These are phyloP conservation scores for Serpula lacrymans DNA, from an alignment of 768 basidiomycete species.

Conservation along the genomic window DNA sequence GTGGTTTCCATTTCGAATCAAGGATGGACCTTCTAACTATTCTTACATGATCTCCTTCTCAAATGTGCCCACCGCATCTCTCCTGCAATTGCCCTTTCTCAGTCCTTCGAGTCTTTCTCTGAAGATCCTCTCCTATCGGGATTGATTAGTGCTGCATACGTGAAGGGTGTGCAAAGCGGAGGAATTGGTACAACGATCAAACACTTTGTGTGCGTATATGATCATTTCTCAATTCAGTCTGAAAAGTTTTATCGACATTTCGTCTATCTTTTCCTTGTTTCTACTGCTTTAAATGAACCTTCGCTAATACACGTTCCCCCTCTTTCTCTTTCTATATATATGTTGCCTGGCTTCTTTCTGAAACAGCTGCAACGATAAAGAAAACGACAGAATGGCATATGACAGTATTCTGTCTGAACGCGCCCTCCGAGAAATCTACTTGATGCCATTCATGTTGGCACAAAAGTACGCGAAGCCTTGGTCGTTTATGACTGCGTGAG, in stretches of 20 bases:
- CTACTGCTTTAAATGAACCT: neutral
- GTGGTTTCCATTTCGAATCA: slow-evolving; percentile 8
- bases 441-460: slow-evolving; percentile 60
- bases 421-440: slow-evolving; percentile 56
- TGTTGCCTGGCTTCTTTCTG: neutral
- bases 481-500: slow-evolving; percentile 61
- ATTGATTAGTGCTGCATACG: slow-evolving; percentile 63
- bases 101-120: slow-evolving; percentile 78
- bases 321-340: neutral
- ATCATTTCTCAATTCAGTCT: too few relatives aligned
- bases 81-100: slow-evolving; percentile 1
- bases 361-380: slow-evolving; percentile 75
- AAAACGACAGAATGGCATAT: slow-evolving; percentile 68
- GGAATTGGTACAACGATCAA: slow-evolving; percentile 79
- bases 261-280: neutral
- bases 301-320: neutral
- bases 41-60: slow-evolving; percentile 1
- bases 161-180: slow-evolving; percentile 73
- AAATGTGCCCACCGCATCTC: too few relatives aligned
- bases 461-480: slow-evolving; percentile 51
- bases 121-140: slow-evolving; percentile 78
- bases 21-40: neutral
- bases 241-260: too few relatives aligned
- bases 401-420: slow-evolving; percentile 47
- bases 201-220: slow-evolving; percentile 70